Conservation (phyloP, 306 rosid species). For the Crataegus laevigata region DNA sequence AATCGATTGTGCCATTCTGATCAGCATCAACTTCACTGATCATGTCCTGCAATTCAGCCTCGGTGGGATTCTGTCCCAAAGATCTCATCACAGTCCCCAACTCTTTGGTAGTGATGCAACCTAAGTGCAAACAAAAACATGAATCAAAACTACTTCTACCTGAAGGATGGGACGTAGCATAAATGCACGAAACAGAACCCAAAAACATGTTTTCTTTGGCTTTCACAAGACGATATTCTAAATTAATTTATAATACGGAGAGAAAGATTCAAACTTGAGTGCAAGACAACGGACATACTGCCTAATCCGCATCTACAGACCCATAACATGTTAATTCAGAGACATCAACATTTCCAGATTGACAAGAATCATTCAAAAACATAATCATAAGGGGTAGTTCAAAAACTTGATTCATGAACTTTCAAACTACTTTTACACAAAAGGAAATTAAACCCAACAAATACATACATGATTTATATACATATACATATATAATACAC, state of each 20-base stretch:
- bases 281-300: too few species aligned
- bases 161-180: background rate
- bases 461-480: too few species aligned
- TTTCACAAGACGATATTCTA: background rate
- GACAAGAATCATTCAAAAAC: background rate
- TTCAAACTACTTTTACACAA: background rate
- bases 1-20: slow-evolving; percentile 28
- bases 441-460: background rate
- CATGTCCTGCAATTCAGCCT: slow-evolving; percentile 30
- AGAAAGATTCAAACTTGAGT: too few species aligned
- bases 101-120: slow-evolving; percentile 27
- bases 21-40: slow-evolving; percentile 31
- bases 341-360: background rate
- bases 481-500: background rate
- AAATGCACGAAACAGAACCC: background rate
- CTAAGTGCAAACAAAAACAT: slow-evolving; percentile 6
- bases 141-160: too few species aligned
- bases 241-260: rapidly evolving
- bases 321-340: background rate
- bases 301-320: background rate
- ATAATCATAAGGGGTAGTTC: background rate
- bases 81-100: slow-evolving; percentile 32
- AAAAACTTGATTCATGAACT: background rate
- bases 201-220: background rate
- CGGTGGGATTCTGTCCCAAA: slow-evolving; percentile 28